Evolutionary conservation across 257 asterid genomes (phyloP).

Genomic region (Solanum pennellii): DNA sequence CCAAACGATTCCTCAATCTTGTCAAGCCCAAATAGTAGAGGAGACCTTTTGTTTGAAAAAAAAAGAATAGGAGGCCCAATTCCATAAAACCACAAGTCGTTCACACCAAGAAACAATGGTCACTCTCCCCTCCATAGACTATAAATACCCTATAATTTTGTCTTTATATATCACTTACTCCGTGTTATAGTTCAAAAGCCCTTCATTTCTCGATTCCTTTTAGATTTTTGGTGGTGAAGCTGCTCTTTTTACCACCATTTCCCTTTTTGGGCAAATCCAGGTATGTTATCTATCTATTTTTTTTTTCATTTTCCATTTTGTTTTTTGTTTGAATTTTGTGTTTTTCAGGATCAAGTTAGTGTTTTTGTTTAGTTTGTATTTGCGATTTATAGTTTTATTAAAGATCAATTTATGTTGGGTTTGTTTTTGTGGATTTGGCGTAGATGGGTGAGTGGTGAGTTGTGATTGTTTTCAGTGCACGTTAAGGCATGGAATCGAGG

Average conservation of each 20-base stretch:
- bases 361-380: conserved; percentile 1
- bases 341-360: not conserved
- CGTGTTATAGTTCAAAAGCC: not conserved
- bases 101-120: not conserved
- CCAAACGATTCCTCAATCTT: too few relatives aligned
- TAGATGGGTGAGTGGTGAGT: not conserved
- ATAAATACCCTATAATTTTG: not conserved
- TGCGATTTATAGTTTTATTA: conserved; percentile 6
- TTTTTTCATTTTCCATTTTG: too few relatives aligned
- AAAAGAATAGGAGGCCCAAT: not conserved
- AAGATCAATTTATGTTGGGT: not conserved
- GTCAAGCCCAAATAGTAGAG: too few relatives aligned
- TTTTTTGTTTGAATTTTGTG: not conserved
- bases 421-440: not conserved
- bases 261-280: not conserved
- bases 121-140: not conserved
- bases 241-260: not conserved
- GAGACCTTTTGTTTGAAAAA: too few relatives aligned
- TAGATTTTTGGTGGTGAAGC: not conserved
- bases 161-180: not conserved
- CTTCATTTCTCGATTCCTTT: not conserved
- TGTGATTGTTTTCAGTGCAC: not conserved
- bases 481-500: conserved; percentile 31
- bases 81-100: not conserved
- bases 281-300: not conserved